phyloP scores from a whole-genome alignment of 2,329 filamentous ascomycete genomes.

The Aspergillus pseudotamarii region DNA sequence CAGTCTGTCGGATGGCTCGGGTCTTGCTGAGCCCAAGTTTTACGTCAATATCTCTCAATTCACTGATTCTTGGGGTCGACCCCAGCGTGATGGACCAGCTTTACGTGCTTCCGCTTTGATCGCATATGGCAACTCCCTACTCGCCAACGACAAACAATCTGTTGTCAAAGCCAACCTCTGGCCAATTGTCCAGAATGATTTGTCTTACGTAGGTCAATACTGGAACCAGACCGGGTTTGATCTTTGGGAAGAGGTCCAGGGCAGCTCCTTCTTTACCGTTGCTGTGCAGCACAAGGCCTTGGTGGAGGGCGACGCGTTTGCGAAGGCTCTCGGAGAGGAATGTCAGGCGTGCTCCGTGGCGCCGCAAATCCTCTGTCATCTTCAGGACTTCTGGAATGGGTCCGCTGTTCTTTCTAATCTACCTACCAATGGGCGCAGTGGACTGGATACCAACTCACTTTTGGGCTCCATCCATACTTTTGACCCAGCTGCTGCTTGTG shows the following conservation, averaged over 20 bases:
- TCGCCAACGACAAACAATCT: conserved; percentile 58
- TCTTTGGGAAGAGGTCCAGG: conserved; percentile 78
- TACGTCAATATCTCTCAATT: conserved; percentile 65
- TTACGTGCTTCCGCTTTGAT: conserved; percentile 73
- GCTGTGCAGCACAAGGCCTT: conserved; percentile 66
- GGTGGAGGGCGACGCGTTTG: conserved; percentile 63
- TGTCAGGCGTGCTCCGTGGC: conserved; percentile 65
- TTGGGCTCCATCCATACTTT: conserved; percentile 45
- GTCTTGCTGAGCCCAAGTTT: conserved; percentile 73
- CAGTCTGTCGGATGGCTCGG: conserved; percentile 45
- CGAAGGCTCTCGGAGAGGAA: conserved; percentile 60
- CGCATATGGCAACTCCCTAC: conserved; percentile 71
- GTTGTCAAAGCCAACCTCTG: conserved; percentile 62
- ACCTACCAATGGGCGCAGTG: conserved; percentile 63
- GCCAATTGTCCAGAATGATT: conserved; percentile 74
- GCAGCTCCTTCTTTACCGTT: conserved; percentile 76
- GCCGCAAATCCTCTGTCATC: conserved; percentile 70
- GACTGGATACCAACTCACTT: conserved; percentile 71
- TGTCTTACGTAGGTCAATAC: conserved; percentile 62
- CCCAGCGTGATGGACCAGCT: conserved; percentile 76
- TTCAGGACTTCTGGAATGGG: conserved; percentile 72
- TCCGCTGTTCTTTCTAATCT: conserved; percentile 66
- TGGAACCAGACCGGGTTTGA: conserved; percentile 64
- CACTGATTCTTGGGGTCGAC: conserved; percentile 69
- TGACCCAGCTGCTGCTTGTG: conserved; percentile 29